These are phyloP conservation scores for Phtheirospermum japonicum DNA, from an alignment of 257 asterid genomes.

Conservation along the genomic window DNA sequence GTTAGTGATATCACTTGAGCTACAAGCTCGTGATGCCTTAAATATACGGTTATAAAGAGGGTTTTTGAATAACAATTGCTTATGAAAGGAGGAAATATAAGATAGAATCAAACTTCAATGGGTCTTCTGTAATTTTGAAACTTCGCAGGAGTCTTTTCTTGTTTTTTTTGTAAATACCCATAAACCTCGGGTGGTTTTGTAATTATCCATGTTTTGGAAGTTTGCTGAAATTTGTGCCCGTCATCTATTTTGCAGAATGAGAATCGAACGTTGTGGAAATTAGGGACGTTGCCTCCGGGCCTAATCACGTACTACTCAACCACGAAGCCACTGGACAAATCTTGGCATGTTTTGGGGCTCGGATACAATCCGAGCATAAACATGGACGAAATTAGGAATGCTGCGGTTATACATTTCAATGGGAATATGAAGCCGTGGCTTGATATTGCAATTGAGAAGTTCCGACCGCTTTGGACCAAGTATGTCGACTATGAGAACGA, in stretches of 20 bases:
- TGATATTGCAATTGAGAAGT: constrained; percentile 71
- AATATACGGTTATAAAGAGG: no score
- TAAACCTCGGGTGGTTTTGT: no score
- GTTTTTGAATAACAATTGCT: no score
- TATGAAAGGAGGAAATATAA: no score
- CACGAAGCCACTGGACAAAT: constrained; percentile 84
- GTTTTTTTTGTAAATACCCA: no score
- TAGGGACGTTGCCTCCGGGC: constrained; percentile 88
- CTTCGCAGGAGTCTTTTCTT: no score
- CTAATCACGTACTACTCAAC: constrained; percentile 79
- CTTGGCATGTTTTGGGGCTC: constrained; percentile 94
- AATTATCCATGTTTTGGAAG: no score
- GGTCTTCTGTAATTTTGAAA: no score
- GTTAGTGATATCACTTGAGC: no score
- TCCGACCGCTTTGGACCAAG: constrained; percentile 72
- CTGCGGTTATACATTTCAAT: constrained; percentile 43
- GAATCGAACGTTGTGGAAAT: constrained; percentile 76
- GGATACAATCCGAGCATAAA: constrained; percentile 65
- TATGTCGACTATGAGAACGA: constrained; percentile 70
- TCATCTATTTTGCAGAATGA: constrained; percentile 50
- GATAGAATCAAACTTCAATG: no score
- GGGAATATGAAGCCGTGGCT: constrained; percentile 38
- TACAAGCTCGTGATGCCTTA: no score
- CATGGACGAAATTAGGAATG: constrained; percentile 42
- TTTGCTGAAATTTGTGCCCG: not conserved